phyloP scores from a whole-genome alignment of 805 yeast genomes.

The Metschnikowia sp. region DNA sequence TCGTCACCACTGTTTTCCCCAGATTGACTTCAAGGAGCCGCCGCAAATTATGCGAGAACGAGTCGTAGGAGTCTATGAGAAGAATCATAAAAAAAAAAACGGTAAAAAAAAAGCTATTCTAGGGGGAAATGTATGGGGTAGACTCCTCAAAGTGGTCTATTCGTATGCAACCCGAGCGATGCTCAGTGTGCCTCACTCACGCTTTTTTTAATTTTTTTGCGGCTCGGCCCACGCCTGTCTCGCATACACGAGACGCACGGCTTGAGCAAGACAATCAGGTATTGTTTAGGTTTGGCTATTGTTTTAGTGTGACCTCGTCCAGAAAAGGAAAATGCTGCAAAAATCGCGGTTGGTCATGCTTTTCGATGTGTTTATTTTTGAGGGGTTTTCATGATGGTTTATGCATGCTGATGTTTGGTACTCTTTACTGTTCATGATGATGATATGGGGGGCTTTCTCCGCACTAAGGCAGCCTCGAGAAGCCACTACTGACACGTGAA shows the following conservation, averaged over 20 bases:
- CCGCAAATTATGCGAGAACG: conserved; percentile 82
- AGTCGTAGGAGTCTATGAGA: conserved; percentile 90
- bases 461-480: too few species aligned
- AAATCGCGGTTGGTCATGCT: too few species aligned
- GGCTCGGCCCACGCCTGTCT: not conserved
- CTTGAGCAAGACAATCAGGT: not conserved
- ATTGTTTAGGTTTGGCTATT: too few species aligned
- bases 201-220: not conserved
- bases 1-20: conserved; percentile 47
- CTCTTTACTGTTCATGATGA: too few species aligned
- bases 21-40: conserved; percentile 56
- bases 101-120: not conserved
- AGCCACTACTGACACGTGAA: too few species aligned
- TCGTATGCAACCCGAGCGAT: not conserved
- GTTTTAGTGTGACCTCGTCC: too few species aligned
- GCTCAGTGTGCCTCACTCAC: not conserved
- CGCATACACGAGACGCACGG: conserved; percentile 1
- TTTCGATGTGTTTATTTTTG: too few species aligned
- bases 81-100: conserved; percentile 42
- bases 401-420: too few species aligned
- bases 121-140: not conserved
- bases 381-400: too few species aligned
- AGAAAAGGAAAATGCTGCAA: too few species aligned
- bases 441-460: too few species aligned
- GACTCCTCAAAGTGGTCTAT: too few species aligned